Base-by-base conservation (phyloP, 441 rosid genomes). In the Gossypium davidsonii region DNA sequence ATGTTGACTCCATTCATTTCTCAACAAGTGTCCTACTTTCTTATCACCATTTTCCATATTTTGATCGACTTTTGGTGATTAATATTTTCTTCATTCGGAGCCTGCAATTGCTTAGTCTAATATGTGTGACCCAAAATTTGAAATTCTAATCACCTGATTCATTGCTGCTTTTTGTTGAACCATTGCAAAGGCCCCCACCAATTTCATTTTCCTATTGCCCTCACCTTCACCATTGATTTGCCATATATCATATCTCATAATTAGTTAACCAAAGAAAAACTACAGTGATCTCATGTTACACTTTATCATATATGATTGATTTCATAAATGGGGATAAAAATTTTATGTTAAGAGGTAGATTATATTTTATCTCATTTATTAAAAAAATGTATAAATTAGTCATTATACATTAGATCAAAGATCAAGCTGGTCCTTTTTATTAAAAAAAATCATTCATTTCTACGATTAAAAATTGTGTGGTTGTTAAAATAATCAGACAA, bases 141-240 rank as follows among this genome's bases (percentile, higher is more conserved):
- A 71, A 71, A 58, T 71, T 74, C 73, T 44, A 12, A n/a, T 28
- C 28, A 34, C 66, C 58, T 18, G 58, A 17, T 18, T 53, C 74
- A 17, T 53, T 53, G 25, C 10, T 78, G 80, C 71, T 21, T 71
- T 79, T 67, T 67, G 59, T 76, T 76, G 79, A 78, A 78, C 70
- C 18, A 66, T 65, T 31, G 52, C 64, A 6, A 31, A 60, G 15
- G 60, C 46, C 77, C 79, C 74, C 51, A 73, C 62, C 25, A 1
- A 7, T 21, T 12, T 2, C 18, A 26, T 61, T 53, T 67, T 68
- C 7, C 64, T 37, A 4, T 8, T 1, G 8, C 56, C 21, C 21
- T 28, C 1, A 28, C 17, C 51, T n/a, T 23, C 4, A 10, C 49
- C n/a, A 37, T 17, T 17, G 10, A 10, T 37, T 63, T 2, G 9